These are phyloP conservation scores for Penicillium nordicum DNA, from an alignment of 2,329 filamentous ascomycete species.

Conservation along the genomic window DNA sequence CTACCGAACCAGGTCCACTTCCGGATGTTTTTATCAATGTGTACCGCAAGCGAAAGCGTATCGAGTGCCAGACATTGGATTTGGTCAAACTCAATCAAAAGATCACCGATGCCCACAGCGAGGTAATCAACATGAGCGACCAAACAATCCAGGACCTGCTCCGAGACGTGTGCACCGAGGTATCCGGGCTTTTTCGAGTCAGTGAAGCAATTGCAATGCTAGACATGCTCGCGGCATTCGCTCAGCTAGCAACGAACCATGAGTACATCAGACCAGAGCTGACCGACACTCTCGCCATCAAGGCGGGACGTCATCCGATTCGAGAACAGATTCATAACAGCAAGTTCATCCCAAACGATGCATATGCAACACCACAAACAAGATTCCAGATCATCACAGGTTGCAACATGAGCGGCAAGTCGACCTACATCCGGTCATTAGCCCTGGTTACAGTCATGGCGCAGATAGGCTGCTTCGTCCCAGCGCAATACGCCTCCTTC, in stretches of 20 bases:
- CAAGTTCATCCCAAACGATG: constrained; percentile 82
- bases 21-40: constrained; percentile 75
- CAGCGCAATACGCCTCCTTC: constrained; percentile 77
- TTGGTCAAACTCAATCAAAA: constrained; percentile 77
- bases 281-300: constrained; percentile 66
- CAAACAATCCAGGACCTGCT: constrained; percentile 69
- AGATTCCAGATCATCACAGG: constrained; percentile 93
- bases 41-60: constrained; percentile 65
- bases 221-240: constrained; percentile 80
- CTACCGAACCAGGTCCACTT: constrained; percentile 60
- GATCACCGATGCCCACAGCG: constrained; percentile 76
- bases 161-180: constrained; percentile 65
- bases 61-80: constrained; percentile 84
- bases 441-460: constrained; percentile 88
- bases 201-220: constrained; percentile 83
- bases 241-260: constrained; percentile 64
- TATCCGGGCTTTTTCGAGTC: constrained; percentile 73
- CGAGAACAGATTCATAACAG: constrained; percentile 67
- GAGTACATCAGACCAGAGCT: constrained; percentile 69
- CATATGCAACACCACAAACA: constrained; percentile 74
- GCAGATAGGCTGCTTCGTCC: constrained; percentile 87
- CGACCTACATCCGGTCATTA: constrained; percentile 84
- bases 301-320: constrained; percentile 73
- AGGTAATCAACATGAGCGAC: constrained; percentile 81
- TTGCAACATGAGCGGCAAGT: constrained; percentile 98